Percentiles rank a stretch among this genome's conserved stretches.
Conservation (phyloP, 2,329 filamentous ascomycete species). For the Phaeosphaeria sp. region DNA sequence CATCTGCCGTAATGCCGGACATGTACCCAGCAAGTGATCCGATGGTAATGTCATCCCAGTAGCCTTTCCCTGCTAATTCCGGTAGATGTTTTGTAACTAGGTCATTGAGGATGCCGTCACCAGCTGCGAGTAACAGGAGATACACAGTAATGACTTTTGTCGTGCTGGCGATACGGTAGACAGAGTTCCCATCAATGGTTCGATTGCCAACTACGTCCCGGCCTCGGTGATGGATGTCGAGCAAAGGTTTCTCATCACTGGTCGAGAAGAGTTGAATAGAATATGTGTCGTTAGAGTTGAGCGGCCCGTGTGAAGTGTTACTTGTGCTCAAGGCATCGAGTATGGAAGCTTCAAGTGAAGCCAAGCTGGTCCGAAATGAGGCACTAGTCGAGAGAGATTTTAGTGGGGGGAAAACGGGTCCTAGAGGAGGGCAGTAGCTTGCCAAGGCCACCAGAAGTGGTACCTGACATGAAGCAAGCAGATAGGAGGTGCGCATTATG, state of each 20-base stretch:
- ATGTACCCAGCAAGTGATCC: constrained; percentile 43
- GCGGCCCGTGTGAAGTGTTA: constrained; percentile 9
- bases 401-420: constrained; percentile 11
- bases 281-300: constrained; percentile 14
- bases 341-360: constrained; percentile 4
- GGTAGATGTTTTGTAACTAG: constrained; percentile 37
- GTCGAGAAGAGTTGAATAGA: constrained; percentile 20
- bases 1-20: constrained; percentile 35
- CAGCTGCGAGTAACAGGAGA: constrained; percentile 45
- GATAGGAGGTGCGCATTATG: not conserved
- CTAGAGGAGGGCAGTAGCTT: constrained; percentile 9
- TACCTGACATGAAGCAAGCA: not conserved
- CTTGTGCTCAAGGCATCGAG: constrained; percentile 9
- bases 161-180: constrained; percentile 53
- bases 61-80: constrained; percentile 25
- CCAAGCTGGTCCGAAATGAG: not conserved
- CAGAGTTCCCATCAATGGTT: constrained; percentile 46
- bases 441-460: not conserved
- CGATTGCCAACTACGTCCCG: constrained; percentile 6
- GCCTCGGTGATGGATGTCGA: constrained; percentile 17
- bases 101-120: constrained; percentile 43
- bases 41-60: constrained; percentile 46
- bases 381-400: not conserved
- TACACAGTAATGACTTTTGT: constrained; percentile 51
- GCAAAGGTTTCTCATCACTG: constrained; percentile 1